Evolutionary conservation across 2,329 filamentous ascomycete species (phyloP).

Genomic region (Trichophyton rubrum): DNA sequence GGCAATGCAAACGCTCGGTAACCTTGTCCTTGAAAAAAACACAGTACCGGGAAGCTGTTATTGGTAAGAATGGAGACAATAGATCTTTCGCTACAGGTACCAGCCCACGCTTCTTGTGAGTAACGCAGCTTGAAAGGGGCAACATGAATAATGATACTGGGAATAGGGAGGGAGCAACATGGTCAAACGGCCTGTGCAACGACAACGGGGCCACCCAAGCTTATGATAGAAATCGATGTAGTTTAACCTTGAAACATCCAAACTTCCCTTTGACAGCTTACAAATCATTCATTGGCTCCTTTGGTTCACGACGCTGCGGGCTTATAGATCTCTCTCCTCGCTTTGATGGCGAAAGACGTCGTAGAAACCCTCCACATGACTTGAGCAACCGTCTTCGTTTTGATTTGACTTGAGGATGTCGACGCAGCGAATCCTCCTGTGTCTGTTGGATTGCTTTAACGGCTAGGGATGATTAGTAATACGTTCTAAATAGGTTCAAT

Average conservation of each 20-base stretch:
- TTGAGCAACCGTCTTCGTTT: too few species aligned
- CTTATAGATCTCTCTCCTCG: not conserved
- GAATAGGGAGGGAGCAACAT: too few species aligned
- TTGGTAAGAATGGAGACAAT: not conserved
- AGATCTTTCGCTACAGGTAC: not conserved
- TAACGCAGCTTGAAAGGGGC: not conserved
- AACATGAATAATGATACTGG: not conserved
- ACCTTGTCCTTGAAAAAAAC: not conserved
- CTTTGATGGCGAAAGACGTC: not conserved
- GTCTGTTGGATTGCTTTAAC: too few species aligned
- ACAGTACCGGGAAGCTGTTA: not conserved
- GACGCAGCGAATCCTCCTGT: too few species aligned
- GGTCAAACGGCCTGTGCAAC: too few species aligned
- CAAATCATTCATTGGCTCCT: too few species aligned
- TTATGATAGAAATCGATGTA: not conserved
- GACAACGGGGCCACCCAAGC: not conserved
- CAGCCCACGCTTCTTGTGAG: not conserved
- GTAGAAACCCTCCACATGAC: too few species aligned
- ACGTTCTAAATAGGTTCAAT: too few species aligned
- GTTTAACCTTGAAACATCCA: too few species aligned
- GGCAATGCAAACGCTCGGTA: not conserved
- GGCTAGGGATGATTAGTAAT: too few species aligned
- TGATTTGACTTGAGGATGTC: too few species aligned
- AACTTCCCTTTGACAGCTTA: too few species aligned
- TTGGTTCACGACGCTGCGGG: not conserved